Percentiles rank a stretch among this genome's conserved stretches.
These are phyloP conservation scores for Calonectria pseudoreteaudii DNA, from an alignment of 2,329 filamentous ascomycete species.

Conservation along the genomic window DNA sequence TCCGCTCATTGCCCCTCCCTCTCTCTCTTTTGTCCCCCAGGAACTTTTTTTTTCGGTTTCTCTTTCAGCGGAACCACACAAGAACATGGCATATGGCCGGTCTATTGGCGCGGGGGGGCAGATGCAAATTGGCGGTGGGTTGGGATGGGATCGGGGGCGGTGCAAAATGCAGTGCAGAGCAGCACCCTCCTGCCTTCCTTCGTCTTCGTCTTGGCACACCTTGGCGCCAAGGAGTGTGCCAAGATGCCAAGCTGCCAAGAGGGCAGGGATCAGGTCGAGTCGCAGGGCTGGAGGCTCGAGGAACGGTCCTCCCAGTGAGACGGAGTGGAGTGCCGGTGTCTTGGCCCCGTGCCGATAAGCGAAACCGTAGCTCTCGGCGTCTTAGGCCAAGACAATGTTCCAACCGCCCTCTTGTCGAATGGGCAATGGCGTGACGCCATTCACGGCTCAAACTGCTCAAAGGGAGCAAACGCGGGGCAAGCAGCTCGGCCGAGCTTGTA, in stretches of 20 bases:
- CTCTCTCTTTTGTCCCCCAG: background rate
- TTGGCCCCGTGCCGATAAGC: slow-evolving; percentile 43
- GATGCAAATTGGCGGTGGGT: background rate
- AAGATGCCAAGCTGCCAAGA: background rate
- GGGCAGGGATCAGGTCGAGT: background rate
- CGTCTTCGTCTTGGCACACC: background rate
- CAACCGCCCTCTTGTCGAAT: background rate
- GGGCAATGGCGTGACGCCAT: background rate
- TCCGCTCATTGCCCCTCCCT: background rate
- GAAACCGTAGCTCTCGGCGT: slow-evolving; percentile 19
- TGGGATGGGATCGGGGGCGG: background rate
- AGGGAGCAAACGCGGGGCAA: background rate
- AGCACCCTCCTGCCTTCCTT: background rate
- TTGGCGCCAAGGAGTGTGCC: background rate
- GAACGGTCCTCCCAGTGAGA: background rate
- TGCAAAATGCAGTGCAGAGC: background rate
- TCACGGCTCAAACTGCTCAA: background rate
- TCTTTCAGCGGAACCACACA: background rate
- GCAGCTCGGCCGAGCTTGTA: background rate
- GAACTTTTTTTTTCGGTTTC: background rate
- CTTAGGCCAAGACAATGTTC: slow-evolving; percentile 15
- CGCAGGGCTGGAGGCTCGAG: background rate
- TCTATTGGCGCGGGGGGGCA: background rate
- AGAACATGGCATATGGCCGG: too few relatives aligned
- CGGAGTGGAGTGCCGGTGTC: slow-evolving; percentile 25